A percentile compares a stretch with the other conserved stretches of the same genome.
Conservation (phyloP, 176 grass and related monocot genomes). For the Pontederia crassipes region DNA sequence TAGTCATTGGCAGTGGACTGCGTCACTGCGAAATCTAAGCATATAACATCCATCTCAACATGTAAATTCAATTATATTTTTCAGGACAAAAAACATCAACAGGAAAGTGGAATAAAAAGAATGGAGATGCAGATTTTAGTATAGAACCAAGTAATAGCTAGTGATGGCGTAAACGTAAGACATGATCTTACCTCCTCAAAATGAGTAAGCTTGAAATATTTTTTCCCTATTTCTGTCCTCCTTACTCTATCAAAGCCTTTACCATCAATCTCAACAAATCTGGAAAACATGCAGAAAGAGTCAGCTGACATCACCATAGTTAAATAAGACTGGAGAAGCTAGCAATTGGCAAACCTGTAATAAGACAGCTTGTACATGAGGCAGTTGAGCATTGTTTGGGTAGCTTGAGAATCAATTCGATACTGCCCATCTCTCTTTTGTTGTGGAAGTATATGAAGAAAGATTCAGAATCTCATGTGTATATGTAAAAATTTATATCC, state of each 20-base stretch:
- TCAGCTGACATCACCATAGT: constrained; percentile 11
- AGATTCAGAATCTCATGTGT: neutral
- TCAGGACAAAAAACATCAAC: no score
- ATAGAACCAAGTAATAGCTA: neutral
- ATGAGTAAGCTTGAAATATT: constrained; percentile 97
- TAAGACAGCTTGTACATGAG: constrained; percentile 99
- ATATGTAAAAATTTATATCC: no score
- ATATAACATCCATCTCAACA: no score
- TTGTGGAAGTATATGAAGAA: constrained; percentile 17
- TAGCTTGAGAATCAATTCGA: constrained; percentile 90
- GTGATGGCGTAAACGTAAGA: neutral
- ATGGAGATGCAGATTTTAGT: no score
- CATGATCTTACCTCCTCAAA: constrained; percentile 87
- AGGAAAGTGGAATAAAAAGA: no score
- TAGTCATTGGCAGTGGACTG: no score
- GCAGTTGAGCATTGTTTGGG: constrained; percentile 95
- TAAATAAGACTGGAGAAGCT: neutral
- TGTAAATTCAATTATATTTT: no score
- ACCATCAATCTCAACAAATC: constrained; percentile 97
- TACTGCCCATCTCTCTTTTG: constrained; percentile 91
- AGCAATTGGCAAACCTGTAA: constrained; percentile 59
- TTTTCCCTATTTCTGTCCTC: constrained; percentile 99
- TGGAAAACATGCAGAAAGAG: constrained; percentile 34
- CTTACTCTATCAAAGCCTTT: constrained; percentile 95
- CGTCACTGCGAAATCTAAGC: no score